Percentiles rank a stretch among this genome's conserved stretches.
phyloP scores from a whole-genome alignment of 148 eudicot genomes.

The Gaultheria prostrata region DNA sequence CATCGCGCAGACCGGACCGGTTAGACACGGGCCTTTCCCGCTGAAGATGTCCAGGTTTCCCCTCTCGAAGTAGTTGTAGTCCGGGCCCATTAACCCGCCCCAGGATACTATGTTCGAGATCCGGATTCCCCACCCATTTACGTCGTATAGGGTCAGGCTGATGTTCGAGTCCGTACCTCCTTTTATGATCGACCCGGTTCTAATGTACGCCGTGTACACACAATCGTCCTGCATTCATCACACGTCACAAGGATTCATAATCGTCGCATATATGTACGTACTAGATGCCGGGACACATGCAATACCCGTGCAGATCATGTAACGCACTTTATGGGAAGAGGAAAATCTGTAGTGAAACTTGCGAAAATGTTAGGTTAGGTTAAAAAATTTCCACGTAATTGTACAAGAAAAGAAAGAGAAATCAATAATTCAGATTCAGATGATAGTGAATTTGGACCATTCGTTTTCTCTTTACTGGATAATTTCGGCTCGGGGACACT shows the following conservation, averaged over 20 bases:
- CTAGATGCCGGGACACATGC: neutral
- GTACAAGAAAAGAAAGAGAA: too few species aligned
- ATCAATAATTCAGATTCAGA: too few species aligned
- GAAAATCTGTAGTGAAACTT: neutral
- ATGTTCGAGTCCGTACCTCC: constrained; percentile 84
- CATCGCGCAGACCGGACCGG: constrained; percentile 53
- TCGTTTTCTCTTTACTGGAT: too few species aligned
- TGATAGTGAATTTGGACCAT: neutral
- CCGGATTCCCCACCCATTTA: constrained; percentile 38
- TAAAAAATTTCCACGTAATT: too few species aligned
- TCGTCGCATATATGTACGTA: neutral
- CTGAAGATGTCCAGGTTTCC: constrained; percentile 80
- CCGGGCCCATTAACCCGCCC: constrained; percentile 86
- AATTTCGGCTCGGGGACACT: too few species aligned
- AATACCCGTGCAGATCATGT: neutral
- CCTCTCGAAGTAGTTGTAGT: constrained; percentile 79
- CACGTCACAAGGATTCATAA: neutral
- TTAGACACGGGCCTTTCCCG: constrained; percentile 64
- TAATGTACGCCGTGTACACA: constrained; percentile 63
- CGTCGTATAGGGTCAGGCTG: constrained; percentile 51
- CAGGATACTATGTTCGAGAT: constrained; percentile 57
- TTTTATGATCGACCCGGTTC: constrained; percentile 75
- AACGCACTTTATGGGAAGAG: neutral
- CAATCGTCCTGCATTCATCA: constrained; percentile 39
- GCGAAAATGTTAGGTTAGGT: neutral